Percentiles rank a stretch among this genome's conserved stretches.
These are phyloP conservation scores for Colletotrichum graminicola DNA, from an alignment of 2,329 filamentous ascomycete species.

Conservation along the genomic window DNA sequence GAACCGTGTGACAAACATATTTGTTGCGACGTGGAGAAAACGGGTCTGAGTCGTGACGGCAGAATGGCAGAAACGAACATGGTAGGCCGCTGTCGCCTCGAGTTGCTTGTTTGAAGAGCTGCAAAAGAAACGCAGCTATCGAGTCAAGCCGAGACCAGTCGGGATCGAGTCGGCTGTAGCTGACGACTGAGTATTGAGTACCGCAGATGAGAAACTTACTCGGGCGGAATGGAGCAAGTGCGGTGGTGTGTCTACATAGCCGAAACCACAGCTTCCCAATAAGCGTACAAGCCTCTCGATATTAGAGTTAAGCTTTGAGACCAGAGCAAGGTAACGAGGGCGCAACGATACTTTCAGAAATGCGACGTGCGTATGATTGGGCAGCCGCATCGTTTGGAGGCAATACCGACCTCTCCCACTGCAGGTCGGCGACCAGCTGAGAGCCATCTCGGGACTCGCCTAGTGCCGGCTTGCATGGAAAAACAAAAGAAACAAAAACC, in stretches of 20 bases:
- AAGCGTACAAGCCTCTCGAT: conserved; percentile 2
- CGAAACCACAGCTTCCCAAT: conserved; percentile 27
- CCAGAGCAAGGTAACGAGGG: background rate
- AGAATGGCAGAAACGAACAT: background rate
- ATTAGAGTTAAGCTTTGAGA: conserved; percentile 36
- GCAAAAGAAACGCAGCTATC: conserved; percentile 8
- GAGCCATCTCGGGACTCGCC: background rate
- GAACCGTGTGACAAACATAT: conserved; percentile 25
- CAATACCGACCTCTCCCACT: conserved; percentile 10
- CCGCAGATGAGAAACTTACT: conserved; percentile 6
- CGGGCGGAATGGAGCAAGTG: conserved; percentile 22
- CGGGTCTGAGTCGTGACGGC: conserved; percentile 26
- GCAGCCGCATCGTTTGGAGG: conserved; percentile 9
- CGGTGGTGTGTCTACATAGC: conserved; percentile 12
- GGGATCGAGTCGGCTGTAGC: conserved; percentile 18
- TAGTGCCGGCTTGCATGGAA: conserved; percentile 7
- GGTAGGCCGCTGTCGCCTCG: conserved; percentile 6
- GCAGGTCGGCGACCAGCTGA: conserved; percentile 3
- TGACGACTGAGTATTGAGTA: background rate
- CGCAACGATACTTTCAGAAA: conserved; percentile 8
- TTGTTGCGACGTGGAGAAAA: conserved; percentile 26
- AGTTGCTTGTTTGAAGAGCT: conserved; percentile 19
- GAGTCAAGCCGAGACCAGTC: conserved; percentile 37
- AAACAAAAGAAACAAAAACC: no score
- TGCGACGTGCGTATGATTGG: conserved; percentile 23